Evolutionary conservation across 164 flowering plant genomes (phyloP).

Genomic region (Kingdonia uniflora): DNA sequence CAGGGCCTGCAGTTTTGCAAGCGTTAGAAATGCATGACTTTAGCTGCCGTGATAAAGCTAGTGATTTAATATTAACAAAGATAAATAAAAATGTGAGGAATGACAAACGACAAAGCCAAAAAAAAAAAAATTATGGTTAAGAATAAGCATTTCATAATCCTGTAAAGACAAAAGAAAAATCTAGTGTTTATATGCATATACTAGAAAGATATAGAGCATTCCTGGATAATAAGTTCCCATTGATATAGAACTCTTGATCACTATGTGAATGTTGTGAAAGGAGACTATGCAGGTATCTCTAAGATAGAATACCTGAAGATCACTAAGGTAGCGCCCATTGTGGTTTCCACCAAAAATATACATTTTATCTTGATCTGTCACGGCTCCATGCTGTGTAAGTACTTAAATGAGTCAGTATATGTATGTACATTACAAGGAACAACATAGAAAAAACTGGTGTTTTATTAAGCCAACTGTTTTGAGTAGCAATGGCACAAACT

Average conservation of each 20-base stretch:
- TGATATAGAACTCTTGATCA: no score
- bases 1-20: constrained; percentile 46
- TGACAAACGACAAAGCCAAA: no score
- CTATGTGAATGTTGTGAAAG: no score
- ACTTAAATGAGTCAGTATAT: constrained; percentile 1
- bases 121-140: no score
- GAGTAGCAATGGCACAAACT: background rate
- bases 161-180: no score
- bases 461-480: background rate
- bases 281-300: background rate
- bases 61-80: background rate
- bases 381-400: constrained; percentile 82
- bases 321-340: constrained; percentile 95
- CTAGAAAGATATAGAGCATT: no score
- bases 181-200: no score
- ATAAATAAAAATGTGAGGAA: background rate
- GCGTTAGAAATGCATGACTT: constrained; percentile 1
- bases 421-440: background rate
- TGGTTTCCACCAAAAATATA: constrained; percentile 96
- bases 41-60: background rate
- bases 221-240: no score
- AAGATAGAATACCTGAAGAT: constrained; percentile 67
- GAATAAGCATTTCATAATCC: no score
- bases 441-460: background rate
- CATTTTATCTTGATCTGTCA: constrained; percentile 81